phyloP scores from a whole-genome alignment of 2,329 filamentous ascomycete genomes.

The Cadophora sp. region DNA sequence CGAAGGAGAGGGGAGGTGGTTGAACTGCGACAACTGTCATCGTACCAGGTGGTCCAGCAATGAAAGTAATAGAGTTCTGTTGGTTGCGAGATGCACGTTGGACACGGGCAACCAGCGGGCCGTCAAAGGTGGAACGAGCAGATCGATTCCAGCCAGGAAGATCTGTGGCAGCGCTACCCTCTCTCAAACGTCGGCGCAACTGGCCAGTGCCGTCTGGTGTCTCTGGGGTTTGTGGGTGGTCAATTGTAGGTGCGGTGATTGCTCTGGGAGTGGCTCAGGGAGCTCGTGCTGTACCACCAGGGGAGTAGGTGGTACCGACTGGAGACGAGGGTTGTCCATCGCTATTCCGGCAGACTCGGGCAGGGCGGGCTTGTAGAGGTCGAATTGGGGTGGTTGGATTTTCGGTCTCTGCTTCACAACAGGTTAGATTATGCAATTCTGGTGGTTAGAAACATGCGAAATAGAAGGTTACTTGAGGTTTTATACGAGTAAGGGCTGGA shows the following conservation, averaged over 20 bases:
- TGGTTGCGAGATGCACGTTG: not conserved
- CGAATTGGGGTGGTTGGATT: not conserved
- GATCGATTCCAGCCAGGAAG: not conserved
- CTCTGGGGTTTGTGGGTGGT: not conserved
- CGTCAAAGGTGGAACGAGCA: not conserved
- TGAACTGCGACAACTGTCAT: not conserved
- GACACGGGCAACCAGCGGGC: not conserved
- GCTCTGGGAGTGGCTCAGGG: not conserved
- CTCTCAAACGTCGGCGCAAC: not conserved
- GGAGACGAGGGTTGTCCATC: not conserved
- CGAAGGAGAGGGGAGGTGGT: not conserved
- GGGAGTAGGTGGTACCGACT: not conserved
- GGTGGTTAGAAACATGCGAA: too few relatives aligned
- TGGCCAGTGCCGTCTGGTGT: not conserved
- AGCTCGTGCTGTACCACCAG: not conserved
- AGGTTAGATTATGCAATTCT: not conserved
- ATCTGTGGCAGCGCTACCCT: not conserved
- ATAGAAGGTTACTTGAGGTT: too few relatives aligned
- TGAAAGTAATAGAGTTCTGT: not conserved
- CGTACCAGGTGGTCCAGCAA: not conserved
- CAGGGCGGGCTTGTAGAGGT: not conserved
- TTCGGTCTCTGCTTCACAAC: not conserved
- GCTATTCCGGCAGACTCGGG: not conserved
- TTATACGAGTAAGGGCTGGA: too few relatives aligned
- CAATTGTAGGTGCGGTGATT: not conserved